Conservation (phyloP, 208 protist species). For the Vickermania ingenoplastis region DNA sequence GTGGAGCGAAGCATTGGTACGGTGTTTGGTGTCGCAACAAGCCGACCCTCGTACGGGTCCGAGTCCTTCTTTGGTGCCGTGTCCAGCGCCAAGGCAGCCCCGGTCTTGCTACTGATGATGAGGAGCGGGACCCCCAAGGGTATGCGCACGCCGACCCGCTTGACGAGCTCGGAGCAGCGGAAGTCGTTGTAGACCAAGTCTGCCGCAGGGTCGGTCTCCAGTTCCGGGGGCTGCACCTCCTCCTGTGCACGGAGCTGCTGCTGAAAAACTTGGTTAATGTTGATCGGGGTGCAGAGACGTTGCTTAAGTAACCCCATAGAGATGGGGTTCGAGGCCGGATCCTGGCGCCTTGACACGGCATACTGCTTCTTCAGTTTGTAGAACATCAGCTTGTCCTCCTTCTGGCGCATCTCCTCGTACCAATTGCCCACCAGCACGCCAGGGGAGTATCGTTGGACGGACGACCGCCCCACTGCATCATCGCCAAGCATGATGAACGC, state of each 20-base stretch:
- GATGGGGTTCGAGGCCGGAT: constrained; percentile 6
- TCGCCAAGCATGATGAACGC: constrained; percentile 3
- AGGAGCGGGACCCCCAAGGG: constrained; percentile 41
- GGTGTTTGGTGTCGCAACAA: constrained; percentile 8
- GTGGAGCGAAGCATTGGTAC: constrained; percentile 46
- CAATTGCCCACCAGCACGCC: constrained; percentile 84
- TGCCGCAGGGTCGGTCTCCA: constrained; percentile 10
- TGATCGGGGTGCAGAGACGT: constrained; percentile 17
- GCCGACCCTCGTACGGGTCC: constrained; percentile 15
- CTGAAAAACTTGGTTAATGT: background rate
- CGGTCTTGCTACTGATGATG: constrained; percentile 34
- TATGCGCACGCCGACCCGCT: constrained; percentile 8
- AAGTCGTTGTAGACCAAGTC: background rate
- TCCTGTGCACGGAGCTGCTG: constrained; percentile 20
- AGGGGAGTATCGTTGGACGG: constrained; percentile 54
- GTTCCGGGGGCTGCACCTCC: background rate
- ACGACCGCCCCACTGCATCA: constrained; percentile 19
- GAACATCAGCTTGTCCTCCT: constrained; percentile 53
- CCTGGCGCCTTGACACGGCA: constrained; percentile 1
- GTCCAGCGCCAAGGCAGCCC: constrained; percentile 49
- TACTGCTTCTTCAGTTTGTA: constrained; percentile 28
- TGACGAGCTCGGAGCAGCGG: background rate
- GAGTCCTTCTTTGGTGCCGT: constrained; percentile 3
- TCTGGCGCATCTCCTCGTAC: constrained; percentile 70
- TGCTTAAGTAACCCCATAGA: constrained; percentile 6